Conservation (phyloP, 2,329 filamentous ascomycete genomes). For the Trichoderma sp. region DNA sequence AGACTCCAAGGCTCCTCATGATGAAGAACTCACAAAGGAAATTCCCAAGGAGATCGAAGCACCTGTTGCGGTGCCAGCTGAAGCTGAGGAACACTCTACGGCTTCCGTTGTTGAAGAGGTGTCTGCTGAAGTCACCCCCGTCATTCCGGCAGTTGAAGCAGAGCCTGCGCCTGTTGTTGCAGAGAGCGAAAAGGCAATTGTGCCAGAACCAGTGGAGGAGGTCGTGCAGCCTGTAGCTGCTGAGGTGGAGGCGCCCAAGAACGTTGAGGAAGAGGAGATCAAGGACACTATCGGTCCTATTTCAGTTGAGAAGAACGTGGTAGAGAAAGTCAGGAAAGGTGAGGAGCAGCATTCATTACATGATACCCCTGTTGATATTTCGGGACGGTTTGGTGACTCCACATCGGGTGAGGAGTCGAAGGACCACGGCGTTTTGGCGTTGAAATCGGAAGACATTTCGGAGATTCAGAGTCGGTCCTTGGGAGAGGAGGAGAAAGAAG, state of each 20-base stretch:
- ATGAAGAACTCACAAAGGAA: neutral
- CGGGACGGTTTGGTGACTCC: constrained; percentile 34
- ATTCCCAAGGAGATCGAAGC: neutral
- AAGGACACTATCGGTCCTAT: constrained; percentile 45
- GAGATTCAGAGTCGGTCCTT: constrained; percentile 26
- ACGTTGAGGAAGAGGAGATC: constrained; percentile 37
- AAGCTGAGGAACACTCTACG: constrained; percentile 8
- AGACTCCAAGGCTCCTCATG: constrained; percentile 4
- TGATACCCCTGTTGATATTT: constrained; percentile 42
- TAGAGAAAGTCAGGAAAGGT: constrained; percentile 44
- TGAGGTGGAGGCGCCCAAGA: constrained; percentile 16
- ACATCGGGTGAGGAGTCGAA: constrained; percentile 29
- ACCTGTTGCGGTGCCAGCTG: neutral
- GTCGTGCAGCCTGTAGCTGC: constrained; percentile 20
- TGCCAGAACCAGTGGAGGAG: constrained; percentile 18
- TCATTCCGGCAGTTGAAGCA: neutral
- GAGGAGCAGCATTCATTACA: constrained; percentile 42
- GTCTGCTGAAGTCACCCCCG: constrained; percentile 16
- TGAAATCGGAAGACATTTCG: constrained; percentile 32
- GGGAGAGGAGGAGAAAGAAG: constrained; percentile 28
- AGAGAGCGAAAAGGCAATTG: neutral
- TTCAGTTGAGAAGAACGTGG: constrained; percentile 37
- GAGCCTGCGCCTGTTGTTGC: constrained; percentile 3
- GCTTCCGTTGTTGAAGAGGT: neutral
- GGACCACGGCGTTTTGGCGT: constrained; percentile 32